Percentiles rank a stretch among this genome's conserved stretches.
phyloP scores from a whole-genome alignment of 768 basidiomycete species.

The Leccinum fibrillosum region DNA sequence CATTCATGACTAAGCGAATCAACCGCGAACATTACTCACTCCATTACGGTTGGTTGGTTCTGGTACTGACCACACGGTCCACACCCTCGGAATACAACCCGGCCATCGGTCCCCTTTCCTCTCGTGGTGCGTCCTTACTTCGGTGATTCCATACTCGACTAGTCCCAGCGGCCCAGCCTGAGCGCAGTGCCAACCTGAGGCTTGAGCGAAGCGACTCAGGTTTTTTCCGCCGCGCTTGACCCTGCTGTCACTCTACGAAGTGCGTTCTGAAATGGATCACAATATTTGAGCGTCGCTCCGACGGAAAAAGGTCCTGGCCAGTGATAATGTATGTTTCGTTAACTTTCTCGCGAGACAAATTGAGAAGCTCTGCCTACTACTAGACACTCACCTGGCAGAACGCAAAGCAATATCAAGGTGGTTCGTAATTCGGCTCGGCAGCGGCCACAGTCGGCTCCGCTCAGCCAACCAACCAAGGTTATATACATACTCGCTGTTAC shows the following conservation, averaged over 20 bases:
- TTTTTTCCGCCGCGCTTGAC: background rate
- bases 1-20: conserved; percentile 22
- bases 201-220: background rate
- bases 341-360: background rate
- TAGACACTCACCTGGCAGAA: background rate
- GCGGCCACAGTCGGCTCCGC: conserved; percentile 10
- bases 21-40: background rate
- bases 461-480: conserved; percentile 2
- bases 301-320: background rate
- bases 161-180: background rate
- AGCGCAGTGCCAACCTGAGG: background rate
- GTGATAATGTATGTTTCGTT: conserved; percentile 1
- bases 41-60: background rate
- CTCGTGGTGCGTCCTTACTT: background rate
- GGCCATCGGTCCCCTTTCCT: background rate
- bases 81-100: background rate
- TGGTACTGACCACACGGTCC: background rate
- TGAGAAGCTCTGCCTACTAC: conserved; percentile 2
- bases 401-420: background rate
- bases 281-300: background rate
- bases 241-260: background rate
- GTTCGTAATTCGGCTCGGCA: background rate
- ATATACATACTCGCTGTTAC: background rate
- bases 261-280: conserved; percentile 7
- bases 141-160: conserved; percentile 10